phyloP scores from a whole-genome alignment of 306 rosid species.

The Hippophae tibetana region DNA sequence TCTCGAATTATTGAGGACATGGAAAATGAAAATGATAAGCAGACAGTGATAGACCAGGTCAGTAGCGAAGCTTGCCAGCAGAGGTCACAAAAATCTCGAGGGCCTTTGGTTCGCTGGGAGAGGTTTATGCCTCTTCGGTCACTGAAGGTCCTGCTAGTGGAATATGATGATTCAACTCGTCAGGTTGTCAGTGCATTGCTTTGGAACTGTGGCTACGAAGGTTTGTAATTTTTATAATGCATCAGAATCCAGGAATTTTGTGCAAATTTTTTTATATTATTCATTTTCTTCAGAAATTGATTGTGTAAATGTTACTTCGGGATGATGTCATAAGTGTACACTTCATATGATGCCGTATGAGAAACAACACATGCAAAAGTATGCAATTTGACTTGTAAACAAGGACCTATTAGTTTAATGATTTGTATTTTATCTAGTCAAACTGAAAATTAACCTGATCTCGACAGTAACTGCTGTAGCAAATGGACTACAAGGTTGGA shows the following conservation, averaged over 20 bases:
- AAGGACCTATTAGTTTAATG: not conserved
- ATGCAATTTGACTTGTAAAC: not conserved
- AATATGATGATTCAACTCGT: slow-evolving; percentile 35
- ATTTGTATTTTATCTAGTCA: not conserved
- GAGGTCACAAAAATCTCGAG: slow-evolving; percentile 17
- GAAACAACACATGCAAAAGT: too few species aligned
- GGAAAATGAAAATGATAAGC: slow-evolving; percentile 7
- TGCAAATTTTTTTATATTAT: not conserved
- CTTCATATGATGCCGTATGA: not conserved
- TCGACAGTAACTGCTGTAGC: slow-evolving; percentile 52
- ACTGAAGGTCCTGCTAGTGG: slow-evolving; percentile 31
- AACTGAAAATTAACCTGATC: slow-evolving; percentile 19
- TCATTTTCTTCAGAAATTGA: not conserved
- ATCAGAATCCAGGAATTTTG: not conserved
- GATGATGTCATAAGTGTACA: not conserved
- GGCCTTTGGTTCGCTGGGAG: slow-evolving; percentile 29
- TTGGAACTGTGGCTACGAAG: slow-evolving; percentile 31
- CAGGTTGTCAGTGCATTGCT: slow-evolving; percentile 29
- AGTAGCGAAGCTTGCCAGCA: not conserved
- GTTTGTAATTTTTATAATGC: slow-evolving; percentile 7
- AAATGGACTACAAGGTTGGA: slow-evolving; percentile 50
- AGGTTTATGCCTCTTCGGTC: slow-evolving; percentile 28
- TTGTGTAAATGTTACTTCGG: not conserved
- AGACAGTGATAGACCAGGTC: slow-evolving; percentile 4
- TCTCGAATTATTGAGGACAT: slow-evolving; percentile 13